A percentile compares a stretch with the other conserved stretches of the same genome.
Conservation (phyloP, 306 rosid species). For the Cicer cuneatum region DNA sequence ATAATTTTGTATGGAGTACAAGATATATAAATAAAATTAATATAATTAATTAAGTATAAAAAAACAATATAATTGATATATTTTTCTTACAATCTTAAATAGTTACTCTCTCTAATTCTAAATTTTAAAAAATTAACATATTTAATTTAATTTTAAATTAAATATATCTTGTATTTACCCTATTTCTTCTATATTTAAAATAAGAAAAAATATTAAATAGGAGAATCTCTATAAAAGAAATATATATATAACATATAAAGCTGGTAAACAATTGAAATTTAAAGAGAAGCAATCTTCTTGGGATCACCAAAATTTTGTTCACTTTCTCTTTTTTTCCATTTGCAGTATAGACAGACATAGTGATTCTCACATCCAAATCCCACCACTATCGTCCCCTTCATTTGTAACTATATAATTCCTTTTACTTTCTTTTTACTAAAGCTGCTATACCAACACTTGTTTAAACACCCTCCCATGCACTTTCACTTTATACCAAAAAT, state of each 20-base stretch:
- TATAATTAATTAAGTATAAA: no score
- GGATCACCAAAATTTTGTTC: slow-evolving; percentile 72
- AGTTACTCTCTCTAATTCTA: no score
- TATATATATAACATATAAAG: no score
- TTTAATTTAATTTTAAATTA: no score
- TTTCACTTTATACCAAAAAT: slow-evolving; percentile 51
- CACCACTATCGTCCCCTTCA: slow-evolving; percentile 29
- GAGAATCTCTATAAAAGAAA: slow-evolving; percentile 39
- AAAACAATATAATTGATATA: no score
- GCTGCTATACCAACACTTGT: slow-evolving; percentile 55
- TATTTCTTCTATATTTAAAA: no score
- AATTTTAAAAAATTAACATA: no score
- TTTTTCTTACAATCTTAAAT: no score
- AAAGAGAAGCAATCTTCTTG: slow-evolving; percentile 60
- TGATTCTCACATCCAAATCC: slow-evolving; percentile 47
- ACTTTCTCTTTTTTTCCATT: slow-evolving; percentile 48
- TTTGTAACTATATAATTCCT: not conserved
- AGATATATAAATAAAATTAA: no score
- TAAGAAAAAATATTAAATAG: no score
- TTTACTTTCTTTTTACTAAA: slow-evolving; percentile 66
- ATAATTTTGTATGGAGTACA: no score
- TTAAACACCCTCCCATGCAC: slow-evolving; percentile 34
- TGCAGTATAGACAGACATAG: slow-evolving; percentile 30
- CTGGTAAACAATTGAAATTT: slow-evolving; percentile 45
- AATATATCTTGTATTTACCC: no score